Evolutionary conservation across 371 early-diverging fungal species (phyloP).

Genomic region (Apophysomyces ossiformis): DNA sequence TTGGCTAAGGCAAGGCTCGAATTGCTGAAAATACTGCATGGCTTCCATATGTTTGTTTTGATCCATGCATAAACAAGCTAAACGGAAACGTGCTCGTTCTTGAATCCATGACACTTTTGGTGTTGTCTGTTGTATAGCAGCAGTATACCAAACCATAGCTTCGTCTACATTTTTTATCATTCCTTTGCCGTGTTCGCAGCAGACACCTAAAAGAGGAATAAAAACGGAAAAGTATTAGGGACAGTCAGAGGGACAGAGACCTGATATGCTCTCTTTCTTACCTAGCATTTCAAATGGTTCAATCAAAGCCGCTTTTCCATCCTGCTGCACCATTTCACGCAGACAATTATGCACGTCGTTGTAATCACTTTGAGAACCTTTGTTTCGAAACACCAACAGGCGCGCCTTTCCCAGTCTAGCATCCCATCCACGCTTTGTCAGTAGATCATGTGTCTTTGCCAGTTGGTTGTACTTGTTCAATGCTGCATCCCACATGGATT

Average conservation of each 20-base stretch:
- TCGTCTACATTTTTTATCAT: slow-evolving; percentile 11
- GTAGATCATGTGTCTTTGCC: slow-evolving; percentile 12
- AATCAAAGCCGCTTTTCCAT: slow-evolving; percentile 14
- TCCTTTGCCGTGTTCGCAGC: slow-evolving; percentile 26
- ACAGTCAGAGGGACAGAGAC: not conserved
- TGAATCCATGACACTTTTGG: slow-evolving; percentile 32
- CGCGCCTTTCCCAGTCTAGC: slow-evolving; percentile 18
- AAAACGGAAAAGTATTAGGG: too few relatives aligned
- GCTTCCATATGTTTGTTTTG: slow-evolving; percentile 21
- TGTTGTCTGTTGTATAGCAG: slow-evolving; percentile 19
- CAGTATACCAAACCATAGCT: slow-evolving; percentile 23
- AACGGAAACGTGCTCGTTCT: slow-evolving; percentile 30
- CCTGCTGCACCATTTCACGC: slow-evolving; percentile 19
- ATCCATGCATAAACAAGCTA: slow-evolving; percentile 28
- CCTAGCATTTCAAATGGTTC: slow-evolving; percentile 30
- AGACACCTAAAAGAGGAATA: slow-evolving; percentile 21
- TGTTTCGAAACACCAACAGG: slow-evolving; percentile 18
- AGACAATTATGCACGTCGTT: slow-evolving; percentile 15
- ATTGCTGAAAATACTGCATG: slow-evolving; percentile 15
- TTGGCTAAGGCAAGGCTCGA: slow-evolving; percentile 20
- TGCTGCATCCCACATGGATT: slow-evolving; percentile 18
- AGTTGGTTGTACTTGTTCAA: slow-evolving; percentile 17
- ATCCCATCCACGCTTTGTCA: slow-evolving; percentile 20
- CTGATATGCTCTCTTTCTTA: slow-evolving; percentile 9
- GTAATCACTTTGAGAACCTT: slow-evolving; percentile 8